Conservation (phyloP, 345 rosid species). For the Ailanthus altissimus region DNA sequence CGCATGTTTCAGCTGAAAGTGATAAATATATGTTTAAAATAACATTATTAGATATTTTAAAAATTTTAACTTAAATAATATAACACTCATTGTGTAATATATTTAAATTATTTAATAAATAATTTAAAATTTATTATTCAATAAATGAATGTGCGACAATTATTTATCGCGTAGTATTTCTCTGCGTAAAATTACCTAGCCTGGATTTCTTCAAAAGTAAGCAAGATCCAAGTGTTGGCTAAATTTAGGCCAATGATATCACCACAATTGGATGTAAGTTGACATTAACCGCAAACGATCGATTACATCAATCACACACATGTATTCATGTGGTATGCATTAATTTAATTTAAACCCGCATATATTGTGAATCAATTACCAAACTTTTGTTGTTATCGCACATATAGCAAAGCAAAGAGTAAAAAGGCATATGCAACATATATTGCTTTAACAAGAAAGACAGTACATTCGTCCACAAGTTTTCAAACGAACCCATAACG, state of each 20-base stretch:
- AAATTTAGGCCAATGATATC: conserved; percentile 28
- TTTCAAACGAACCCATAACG: conserved; percentile 6
- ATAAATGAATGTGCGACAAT: no score
- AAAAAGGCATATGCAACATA: conserved; percentile 6
- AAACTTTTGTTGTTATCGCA: not conserved
- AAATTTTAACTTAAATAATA: no score
- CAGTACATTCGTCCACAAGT: conserved; percentile 16
- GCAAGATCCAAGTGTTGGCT: conserved; percentile 19
- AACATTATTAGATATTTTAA: no score
- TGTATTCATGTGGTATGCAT: conserved; percentile 11
- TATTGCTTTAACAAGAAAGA: conserved; percentile 10
- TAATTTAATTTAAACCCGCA: not conserved
- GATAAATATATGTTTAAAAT: no score
- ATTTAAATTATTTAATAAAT: no score
- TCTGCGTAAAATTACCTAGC: not conserved
- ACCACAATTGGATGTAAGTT: conserved; percentile 9
- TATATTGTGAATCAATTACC: not conserved
- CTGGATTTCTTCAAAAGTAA: conserved; percentile 20
- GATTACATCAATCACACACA: conserved; percentile 6
- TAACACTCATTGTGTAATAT: no score
- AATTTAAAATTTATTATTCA: no score
- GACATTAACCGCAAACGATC: conserved; percentile 6
- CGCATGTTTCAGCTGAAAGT: not conserved
- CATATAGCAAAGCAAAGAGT: not conserved
- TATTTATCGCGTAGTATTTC: no score